A percentile compares a stretch with the other conserved stretches of the same genome.
phyloP scores from a whole-genome alignment of 805 yeast genomes.

The Myxozyma neglecta region DNA sequence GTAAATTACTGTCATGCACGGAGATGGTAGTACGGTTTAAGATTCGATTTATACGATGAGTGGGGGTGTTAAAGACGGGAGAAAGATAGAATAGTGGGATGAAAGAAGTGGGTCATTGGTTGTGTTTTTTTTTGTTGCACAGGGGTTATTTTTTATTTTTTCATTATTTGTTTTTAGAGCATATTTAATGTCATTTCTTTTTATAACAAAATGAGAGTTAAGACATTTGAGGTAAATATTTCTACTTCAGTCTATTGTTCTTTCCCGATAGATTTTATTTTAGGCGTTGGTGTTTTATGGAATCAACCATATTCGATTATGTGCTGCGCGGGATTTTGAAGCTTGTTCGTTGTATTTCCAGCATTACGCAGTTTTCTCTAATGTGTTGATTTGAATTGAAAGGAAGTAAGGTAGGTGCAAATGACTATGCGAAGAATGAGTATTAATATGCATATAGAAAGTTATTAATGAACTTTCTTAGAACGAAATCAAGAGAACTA shows the following conservation, averaged over 20 bases:
- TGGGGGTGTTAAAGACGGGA: neutral
- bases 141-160: constrained; percentile 8
- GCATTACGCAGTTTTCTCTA: too few species aligned
- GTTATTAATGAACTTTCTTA: too few species aligned
- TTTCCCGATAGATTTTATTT: neutral
- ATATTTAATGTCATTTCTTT: constrained; percentile 18
- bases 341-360: too few species aligned
- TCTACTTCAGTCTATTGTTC: neutral
- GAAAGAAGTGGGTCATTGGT: neutral
- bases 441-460: too few species aligned
- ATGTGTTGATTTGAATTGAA: too few species aligned
- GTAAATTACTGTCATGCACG: neutral
- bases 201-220: neutral
- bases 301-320: neutral
- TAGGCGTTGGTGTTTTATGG: neutral
- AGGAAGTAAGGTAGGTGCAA: too few species aligned
- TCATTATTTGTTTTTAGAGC: constrained; percentile 2
- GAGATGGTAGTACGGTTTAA: neutral
- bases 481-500: too few species aligned
- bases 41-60: neutral
- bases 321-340: too few species aligned
- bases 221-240: neutral
- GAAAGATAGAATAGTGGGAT: neutral
- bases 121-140: neutral
- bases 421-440: too few species aligned